Conservation (phyloP, 1,139 yeast genomes). For the Saccharomyces hybrid region DNA sequence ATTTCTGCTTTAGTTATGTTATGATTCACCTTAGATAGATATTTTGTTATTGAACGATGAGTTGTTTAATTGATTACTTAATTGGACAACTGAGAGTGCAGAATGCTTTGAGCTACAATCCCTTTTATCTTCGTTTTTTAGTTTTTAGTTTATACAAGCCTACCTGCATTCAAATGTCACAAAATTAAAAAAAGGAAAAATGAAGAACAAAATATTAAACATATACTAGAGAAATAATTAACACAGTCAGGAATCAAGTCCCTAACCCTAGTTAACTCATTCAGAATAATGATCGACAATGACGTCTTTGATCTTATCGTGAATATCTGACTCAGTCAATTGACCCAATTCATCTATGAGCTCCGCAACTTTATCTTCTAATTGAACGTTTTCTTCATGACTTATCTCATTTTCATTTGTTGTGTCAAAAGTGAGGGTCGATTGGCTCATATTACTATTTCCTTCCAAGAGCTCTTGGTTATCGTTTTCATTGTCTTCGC, state of each 20-base stretch:
- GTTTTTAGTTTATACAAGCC: neutral
- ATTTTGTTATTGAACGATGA: neutral
- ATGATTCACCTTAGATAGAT: neutral
- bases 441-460: neutral
- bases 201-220: neutral
- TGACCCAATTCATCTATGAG: neutral
- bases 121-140: neutral
- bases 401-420: neutral
- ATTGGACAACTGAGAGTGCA: neutral
- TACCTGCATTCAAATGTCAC: no score
- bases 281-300: neutral
- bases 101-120: no score
- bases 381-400: neutral
- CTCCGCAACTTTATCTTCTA: neutral
- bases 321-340: neutral
- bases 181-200: neutral
- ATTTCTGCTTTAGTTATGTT: neutral
- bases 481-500: conserved; percentile 27
- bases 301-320: neutral
- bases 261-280: neutral
- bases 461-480: neutral
- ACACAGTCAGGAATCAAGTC: no score
- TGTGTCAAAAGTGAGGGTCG: neutral
- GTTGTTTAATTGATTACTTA: neutral
- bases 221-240: no score